A percentile compares a stretch with the other conserved stretches of the same genome.
Conservation (phyloP, 2,329 filamentous ascomycete species). For the Plectosphaerella sp. region DNA sequence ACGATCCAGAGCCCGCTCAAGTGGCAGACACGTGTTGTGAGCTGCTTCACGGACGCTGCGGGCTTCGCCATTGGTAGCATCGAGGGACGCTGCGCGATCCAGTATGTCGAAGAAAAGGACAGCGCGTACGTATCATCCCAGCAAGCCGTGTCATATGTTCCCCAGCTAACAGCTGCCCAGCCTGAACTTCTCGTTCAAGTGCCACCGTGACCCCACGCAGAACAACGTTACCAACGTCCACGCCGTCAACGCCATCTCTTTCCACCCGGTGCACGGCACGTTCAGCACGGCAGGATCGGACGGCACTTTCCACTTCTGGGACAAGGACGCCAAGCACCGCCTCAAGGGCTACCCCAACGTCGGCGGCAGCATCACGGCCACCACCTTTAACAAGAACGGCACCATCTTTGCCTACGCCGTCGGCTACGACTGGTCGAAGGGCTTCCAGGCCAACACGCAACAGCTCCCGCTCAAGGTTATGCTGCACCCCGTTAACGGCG, state of each 20-base stretch:
- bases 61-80: slow-evolving; percentile 96
- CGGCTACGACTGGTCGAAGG: slow-evolving; percentile 98
- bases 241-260: slow-evolving; percentile 94
- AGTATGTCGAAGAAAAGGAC: slow-evolving; percentile 97
- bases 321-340: slow-evolving; percentile 85
- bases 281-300: slow-evolving; percentile 95
- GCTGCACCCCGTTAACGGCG: slow-evolving; percentile 68
- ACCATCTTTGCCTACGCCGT: slow-evolving; percentile 84
- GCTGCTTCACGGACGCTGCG: slow-evolving; percentile 86
- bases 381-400: slow-evolving; percentile 85
- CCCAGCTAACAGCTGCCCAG: slow-evolving; percentile 29
- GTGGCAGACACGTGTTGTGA: slow-evolving; percentile 95
- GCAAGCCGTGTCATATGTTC: neutral
- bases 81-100: slow-evolving; percentile 94
- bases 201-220: slow-evolving; percentile 78
- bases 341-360: slow-evolving; percentile 84
- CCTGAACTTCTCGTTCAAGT: slow-evolving; percentile 98
- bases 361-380: slow-evolving; percentile 82
- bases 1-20: slow-evolving; percentile 93
- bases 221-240: slow-evolving; percentile 83
- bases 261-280: slow-evolving; percentile 95
- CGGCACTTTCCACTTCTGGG: slow-evolving; percentile 96
- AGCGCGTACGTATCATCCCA: slow-evolving; percentile 46
- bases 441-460: slow-evolving; percentile 78
- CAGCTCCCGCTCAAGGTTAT: slow-evolving; percentile 75